Evolutionary conservation across 768 basidiomycete species (phyloP).

Genomic region (Macrolepiota fuliginosa): DNA sequence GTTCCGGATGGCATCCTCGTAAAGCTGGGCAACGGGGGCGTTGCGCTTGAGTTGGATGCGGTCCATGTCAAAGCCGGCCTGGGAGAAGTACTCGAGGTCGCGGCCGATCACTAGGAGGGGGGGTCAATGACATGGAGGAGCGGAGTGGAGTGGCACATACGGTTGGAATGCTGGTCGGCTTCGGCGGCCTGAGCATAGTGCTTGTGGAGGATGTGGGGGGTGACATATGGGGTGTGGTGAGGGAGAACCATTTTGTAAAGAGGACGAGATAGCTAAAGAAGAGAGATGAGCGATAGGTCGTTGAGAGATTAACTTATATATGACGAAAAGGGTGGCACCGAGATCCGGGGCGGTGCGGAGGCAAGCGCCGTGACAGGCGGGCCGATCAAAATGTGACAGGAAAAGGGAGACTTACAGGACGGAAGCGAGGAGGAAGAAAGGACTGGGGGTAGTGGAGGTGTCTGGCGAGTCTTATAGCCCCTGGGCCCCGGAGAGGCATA

Average conservation of each 20-base stretch:
- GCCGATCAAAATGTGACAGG: conserved; percentile 4
- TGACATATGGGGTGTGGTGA: conserved; percentile 80
- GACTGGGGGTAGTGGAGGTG: not conserved
- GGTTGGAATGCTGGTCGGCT: conserved; percentile 53
- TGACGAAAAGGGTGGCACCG: conserved; percentile 19
- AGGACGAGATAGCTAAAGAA: conserved; percentile 13
- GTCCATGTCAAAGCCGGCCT: conserved; percentile 99
- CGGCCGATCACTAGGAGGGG: conserved; percentile 73
- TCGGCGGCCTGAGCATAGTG: conserved; percentile 77
- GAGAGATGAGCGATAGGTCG: conserved; percentile 17
- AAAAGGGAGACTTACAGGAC: not conserved
- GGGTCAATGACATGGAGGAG: conserved; percentile 3
- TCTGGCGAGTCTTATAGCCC: not conserved
- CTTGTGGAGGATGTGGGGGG: conserved; percentile 87
- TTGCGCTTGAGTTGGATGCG: conserved; percentile 95
- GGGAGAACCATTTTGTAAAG: conserved; percentile 57
- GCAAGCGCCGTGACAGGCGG: conserved; percentile 2
- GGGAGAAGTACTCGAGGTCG: conserved; percentile 96
- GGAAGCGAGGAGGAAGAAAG: not conserved
- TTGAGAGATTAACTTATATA: conserved; percentile 15
- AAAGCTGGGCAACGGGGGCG: conserved; percentile 83
- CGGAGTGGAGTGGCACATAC: conserved; percentile 39
- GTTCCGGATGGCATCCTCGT: conserved; percentile 97
- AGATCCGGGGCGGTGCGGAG: conserved; percentile 20
- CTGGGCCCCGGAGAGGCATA: not conserved